A percentile compares a stretch with the other conserved stretches of the same genome.
Conservation (phyloP, 768 basidiomycete genomes). For the Termitomyces sp. region DNA sequence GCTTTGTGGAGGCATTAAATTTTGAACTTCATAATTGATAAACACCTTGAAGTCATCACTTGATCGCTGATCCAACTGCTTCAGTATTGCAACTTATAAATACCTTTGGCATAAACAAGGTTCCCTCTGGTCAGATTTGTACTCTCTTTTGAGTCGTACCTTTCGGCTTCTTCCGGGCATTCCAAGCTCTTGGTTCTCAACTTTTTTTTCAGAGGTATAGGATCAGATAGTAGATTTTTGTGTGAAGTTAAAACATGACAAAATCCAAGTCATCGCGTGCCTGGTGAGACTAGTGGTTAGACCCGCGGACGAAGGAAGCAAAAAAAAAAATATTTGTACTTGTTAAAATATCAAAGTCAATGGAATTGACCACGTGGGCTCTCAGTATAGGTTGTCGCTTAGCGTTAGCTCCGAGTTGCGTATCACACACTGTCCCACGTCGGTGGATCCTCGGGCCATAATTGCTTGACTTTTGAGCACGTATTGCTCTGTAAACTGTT, state of each 20-base stretch:
- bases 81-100: background rate
- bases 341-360: background rate
- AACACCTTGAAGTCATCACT: no score
- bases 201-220: no score
- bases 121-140: no score
- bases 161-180: no score
- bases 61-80: background rate
- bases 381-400: background rate
- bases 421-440: background rate
- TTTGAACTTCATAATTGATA: background rate
- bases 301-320: no score
- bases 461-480: background rate
- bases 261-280: no score
- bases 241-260: no score
- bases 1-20: background rate
- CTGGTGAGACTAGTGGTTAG: no score
- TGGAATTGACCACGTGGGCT: background rate
- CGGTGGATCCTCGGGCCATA: background rate
- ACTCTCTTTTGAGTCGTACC: no score
- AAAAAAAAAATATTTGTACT: background rate
- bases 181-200: no score
- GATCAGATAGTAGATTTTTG: no score
- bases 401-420: background rate
- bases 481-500: background rate
- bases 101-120: no score